Evolutionary conservation across 1,284 basidiomycete genomes (phyloP), one percentile per base, ranked within the genome.

Genomic region (Sanguinoderma infundibulare): DNA sequence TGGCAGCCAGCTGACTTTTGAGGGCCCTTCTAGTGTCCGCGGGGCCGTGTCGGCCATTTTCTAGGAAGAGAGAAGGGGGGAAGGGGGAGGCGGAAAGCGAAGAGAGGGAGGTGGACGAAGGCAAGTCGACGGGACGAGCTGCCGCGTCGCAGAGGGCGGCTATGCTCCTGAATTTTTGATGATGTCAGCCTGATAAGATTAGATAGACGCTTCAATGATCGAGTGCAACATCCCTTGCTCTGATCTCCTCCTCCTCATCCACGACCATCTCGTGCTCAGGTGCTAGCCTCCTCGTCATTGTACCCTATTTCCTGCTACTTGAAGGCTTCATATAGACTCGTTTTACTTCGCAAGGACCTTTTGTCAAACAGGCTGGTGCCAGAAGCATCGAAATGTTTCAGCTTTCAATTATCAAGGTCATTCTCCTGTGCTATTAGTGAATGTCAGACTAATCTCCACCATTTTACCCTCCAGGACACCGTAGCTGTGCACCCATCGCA

Each of bases 401-500:
- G 38, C 75, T 90, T 8, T 84, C 87, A 35, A 77, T 85, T 47
- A 75, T 89, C 68, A 88, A 86, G 78, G 87, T 78, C 60, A 40
- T 71, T 24, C 20, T 14, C 20, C 0, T 32, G 3, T 24, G 10
- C 15, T 35, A 12, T 22, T 34, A 12, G 12, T 12, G 30, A 1
- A 22, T n/a, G n/a, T n/a, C n/a, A n/a, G n/a, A n/a, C n/a, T n/a
- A n/a, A n/a, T n/a, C n/a, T n/a, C n/a, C n/a, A n/a, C n/a, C 32
- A 2, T 24, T 24, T 6, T 35, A 12, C 28, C 32, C n/a, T 35
- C 14, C 57, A 89, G 87, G 88, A 96, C 75, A 95, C 91, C 1
- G 86, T 95, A 52, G 83, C 90, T 5, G 81, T 96, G 15, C 87
- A 91, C 59, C 91, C 94, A 3, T 81, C 83, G 8, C 84, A 91